Base-by-base conservation (phyloP, 805 yeast species). In the Saccharomycopsis sp. region DNA sequence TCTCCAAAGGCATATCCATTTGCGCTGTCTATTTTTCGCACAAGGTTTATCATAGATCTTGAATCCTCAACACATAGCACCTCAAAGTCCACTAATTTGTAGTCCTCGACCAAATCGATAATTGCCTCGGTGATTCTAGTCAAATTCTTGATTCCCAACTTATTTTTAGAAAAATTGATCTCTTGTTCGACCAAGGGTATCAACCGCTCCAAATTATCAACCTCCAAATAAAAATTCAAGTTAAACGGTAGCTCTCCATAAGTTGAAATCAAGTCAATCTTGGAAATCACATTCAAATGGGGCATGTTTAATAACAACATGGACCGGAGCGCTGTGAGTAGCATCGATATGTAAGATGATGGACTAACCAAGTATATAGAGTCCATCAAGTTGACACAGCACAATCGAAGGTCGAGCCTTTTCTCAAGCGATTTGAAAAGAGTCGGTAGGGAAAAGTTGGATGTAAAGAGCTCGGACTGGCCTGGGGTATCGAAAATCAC, bases 281-380 rank as follows among this genome's bases (percentile, higher is more conserved):
- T 92, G 33, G 95, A 83, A 20, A 92, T 69, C 2, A 92, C 96
- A 55, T 92, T 92, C 6, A 92, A 70, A 52, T 89, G 97, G 2
- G 99, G 97, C 39, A 92, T 61, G 53, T 85, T 94, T 60, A 92
- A 64, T 60, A 88, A 95, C 26, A 92, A 62, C 99, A 92, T 92
- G 3, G 95, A 77, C 50, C 98, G 69, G 33, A 92, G 67, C 2
- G 95, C 81, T 39, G 92, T 63, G 33, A 92, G 61, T 8, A 92
- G 59, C 1, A 87, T 72, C 0, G 96, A 84, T 16, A 92, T 68
- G 57, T 94, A 92, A 55, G 83, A 94, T 0, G 95, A 80, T 0
- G 98, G 95, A 18, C 84, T 73, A 0, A 92, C 81, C 38, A 92
- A 61, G 54, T 83, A 85, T 36, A 75, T 70, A 15, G 89, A 78